Conservation (phyloP, 2,329 filamentous ascomycete genomes). For the Thielaviopsis ethacetica region DNA sequence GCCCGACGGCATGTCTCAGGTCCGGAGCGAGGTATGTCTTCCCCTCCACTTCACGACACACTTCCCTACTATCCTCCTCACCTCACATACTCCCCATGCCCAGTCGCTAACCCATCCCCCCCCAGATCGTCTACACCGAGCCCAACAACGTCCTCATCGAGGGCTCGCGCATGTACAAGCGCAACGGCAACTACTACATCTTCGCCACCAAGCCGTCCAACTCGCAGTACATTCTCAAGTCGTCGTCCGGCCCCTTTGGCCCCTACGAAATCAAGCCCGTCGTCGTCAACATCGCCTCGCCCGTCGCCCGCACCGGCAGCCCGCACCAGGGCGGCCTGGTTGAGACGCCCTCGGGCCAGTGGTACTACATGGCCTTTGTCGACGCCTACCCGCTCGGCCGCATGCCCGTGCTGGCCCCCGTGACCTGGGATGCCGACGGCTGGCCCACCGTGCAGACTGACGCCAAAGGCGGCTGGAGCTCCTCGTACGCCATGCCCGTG, state of each 20-base stretch:
- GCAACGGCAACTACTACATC: conserved; percentile 28
- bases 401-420: conserved; percentile 35
- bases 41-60: too few relatives aligned
- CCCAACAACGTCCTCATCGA: conserved; percentile 16
- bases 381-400: conserved; percentile 37
- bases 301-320: conserved; percentile 24
- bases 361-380: conserved; percentile 41
- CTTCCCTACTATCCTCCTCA: too few relatives aligned
- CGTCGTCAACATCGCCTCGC: conserved; percentile 24
- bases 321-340: conserved; percentile 39
- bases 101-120: conserved; percentile 13
- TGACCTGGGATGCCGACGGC: conserved; percentile 28
- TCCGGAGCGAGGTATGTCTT: conserved; percentile 18
- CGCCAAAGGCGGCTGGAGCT: conserved; percentile 27
- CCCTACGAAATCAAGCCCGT: conserved; percentile 33
- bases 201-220: conserved; percentile 29
- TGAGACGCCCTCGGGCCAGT: conserved; percentile 31
- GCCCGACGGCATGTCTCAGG: conserved; percentile 21
- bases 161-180: conserved; percentile 27
- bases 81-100: conserved; percentile 17
- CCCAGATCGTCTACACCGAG: conserved; percentile 14
- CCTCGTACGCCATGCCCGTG: conserved; percentile 23
- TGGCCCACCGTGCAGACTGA: conserved; percentile 28
- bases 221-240: conserved; percentile 32
- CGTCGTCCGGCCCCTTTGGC: conserved; percentile 29